Base-by-base conservation (phyloP, 1,284 basidiomycete genomes). In the Ceratobasidium sp. region DNA sequence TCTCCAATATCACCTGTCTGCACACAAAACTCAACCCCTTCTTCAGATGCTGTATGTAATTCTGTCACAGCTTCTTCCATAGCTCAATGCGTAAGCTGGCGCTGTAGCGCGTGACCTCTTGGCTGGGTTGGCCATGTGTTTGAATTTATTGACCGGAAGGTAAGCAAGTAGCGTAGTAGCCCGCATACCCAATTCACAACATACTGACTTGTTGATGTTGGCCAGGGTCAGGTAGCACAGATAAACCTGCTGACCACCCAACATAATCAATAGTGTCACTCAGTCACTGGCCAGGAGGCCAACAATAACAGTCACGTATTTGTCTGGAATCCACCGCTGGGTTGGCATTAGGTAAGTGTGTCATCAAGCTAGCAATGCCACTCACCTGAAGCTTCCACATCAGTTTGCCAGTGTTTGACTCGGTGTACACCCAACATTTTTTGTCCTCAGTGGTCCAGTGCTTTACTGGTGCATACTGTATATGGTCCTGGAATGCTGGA, bases 341-440 rank as follows among this genome's bases (percentile, higher is more conserved):
- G 33, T 7, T 6, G 15, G 6, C 44, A 46, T 46, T n/a, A 39
- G 39, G 69, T 72, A 23, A 72, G 69, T 23, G 20, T 15, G n/a
- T 15, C 44, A 7, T 46, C 44, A 15, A n/a, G n/a, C n/a, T n/a
- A n/a, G n/a, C n/a, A n/a, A n/a, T n/a, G n/a, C n/a, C n/a, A 66
- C 33, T 33, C 39, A 61, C 72, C 60, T 76, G 78, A 40, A 53
- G 46, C 20, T 61, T 46, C 78, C 78, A 79, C 78, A 73, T 77
- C 78, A 73, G 77, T 4, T 56, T n/a, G 5, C 33, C 73, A 49
- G 73, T 77, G 63, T 73, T 77, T 15, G 60, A 44, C 58, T 79
- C 73, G 60, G 64, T 55, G 33, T 68, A 79, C 13, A 77, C 44
- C 20, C 66, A 53, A 20, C 6, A 7, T 7, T n/a, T n/a, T 12